Evolutionary conservation across 164 flowering plant species (phyloP).

Genomic region (Vitis vinifera): ASM3070453v1 NC_081809.1:16452001-16452500

Average conservation of each 20-base stretch:
- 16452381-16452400: slow-evolving; percentile 3
- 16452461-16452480: not conserved
- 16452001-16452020: too few species aligned
- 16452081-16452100: too few species aligned
- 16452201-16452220: slow-evolving; percentile 1
- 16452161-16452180: not conserved
- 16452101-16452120: too few species aligned
- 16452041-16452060: too few species aligned
- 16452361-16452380: slow-evolving; percentile 83
- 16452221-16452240: slow-evolving; percentile 6
- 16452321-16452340: slow-evolving; percentile 75
- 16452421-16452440: not conserved
- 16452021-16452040: too few species aligned
- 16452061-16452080: too few species aligned
- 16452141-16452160: too few species aligned
- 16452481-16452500: not conserved
- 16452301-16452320: slow-evolving; percentile 73
- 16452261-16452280: slow-evolving; percentile 72
- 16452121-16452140: too few species aligned
- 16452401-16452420: not conserved
- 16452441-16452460: too few species aligned
- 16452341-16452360: slow-evolving; percentile 54
- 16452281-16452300: slow-evolving; percentile 87
- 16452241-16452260: slow-evolving; percentile 56
- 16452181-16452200: not conserved